Conservation (phyloP, 768 basidiomycete genomes). For the Rhodocollybia butyracea region DNA sequence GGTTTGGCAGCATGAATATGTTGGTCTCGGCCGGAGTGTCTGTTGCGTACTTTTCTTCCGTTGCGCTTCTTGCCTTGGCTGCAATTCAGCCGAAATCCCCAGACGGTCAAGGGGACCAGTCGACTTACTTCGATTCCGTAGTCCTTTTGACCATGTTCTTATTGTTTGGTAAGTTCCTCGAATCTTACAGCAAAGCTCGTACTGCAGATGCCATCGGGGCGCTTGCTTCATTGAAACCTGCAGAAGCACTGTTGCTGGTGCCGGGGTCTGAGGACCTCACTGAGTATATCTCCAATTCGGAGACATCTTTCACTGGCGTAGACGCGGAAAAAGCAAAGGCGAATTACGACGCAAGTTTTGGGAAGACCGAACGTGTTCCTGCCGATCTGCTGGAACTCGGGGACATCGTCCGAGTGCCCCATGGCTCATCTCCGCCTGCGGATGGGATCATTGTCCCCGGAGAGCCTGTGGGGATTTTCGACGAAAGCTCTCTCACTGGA, state of each 20-base stretch:
- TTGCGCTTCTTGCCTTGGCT: conserved; percentile 64
- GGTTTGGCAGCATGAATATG: conserved; percentile 87
- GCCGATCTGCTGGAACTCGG: conserved; percentile 74
- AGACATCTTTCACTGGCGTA: neutral
- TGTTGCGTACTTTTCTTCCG: conserved; percentile 74
- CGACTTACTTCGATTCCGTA: conserved; percentile 80
- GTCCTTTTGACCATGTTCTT: conserved; percentile 83
- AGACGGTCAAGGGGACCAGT: conserved; percentile 43
- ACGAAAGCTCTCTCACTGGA: conserved; percentile 85
- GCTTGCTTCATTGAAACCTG: conserved; percentile 60
- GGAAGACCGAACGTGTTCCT: conserved; percentile 37
- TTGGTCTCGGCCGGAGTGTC: conserved; percentile 73
- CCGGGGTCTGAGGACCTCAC: conserved; percentile 2
- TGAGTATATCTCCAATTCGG: neutral
- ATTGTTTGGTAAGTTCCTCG: conserved; percentile 60
- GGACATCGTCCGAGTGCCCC: conserved; percentile 71
- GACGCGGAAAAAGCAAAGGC: conserved; percentile 27
- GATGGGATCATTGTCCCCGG: conserved; percentile 65
- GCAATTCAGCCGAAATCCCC: conserved; percentile 37
- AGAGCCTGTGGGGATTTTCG: conserved; percentile 50
- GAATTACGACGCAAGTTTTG: conserved; percentile 17
- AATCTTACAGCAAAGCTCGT: conserved; percentile 63
- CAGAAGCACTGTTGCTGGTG: conserved; percentile 54
- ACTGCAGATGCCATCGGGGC: conserved; percentile 75
- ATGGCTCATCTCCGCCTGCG: conserved; percentile 72